phyloP scores from a whole-genome alignment of 2,329 filamentous ascomycete genomes.

The Aspergillus terreus region DNA sequence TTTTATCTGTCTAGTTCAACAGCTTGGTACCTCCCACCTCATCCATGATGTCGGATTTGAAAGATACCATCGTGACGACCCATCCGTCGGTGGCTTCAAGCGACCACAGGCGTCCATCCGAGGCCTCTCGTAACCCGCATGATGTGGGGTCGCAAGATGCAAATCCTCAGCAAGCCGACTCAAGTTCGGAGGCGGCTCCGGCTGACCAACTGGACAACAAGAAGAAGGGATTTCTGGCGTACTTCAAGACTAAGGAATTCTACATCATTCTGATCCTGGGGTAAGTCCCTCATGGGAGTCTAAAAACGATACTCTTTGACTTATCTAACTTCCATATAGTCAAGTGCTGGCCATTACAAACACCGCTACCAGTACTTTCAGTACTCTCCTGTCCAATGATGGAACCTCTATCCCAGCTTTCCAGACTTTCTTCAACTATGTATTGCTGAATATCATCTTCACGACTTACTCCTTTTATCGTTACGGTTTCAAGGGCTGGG shows the following conservation, averaged over 20 bases:
- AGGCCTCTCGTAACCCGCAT: constrained; percentile 15
- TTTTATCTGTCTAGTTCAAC: no score
- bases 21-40: no score
- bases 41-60: constrained; percentile 25
- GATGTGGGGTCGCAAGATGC: constrained; percentile 14
- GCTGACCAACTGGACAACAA: constrained; percentile 38
- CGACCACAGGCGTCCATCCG: constrained; percentile 5
- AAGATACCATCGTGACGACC: constrained; percentile 21
- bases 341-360: constrained; percentile 86
- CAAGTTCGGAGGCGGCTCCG: constrained; percentile 18
- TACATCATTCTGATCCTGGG: constrained; percentile 78
- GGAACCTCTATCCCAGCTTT: constrained; percentile 87
- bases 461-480: constrained; percentile 72
- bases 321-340: constrained; percentile 30
- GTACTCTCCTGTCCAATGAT: constrained; percentile 63
- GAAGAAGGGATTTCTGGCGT: constrained; percentile 58
- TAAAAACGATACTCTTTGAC: not conserved
- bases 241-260: constrained; percentile 80
- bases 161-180: constrained; percentile 12
- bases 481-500: constrained; percentile 72
- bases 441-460: constrained; percentile 78
- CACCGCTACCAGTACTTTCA: constrained; percentile 89
- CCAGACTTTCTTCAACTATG: constrained; percentile 94
- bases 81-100: constrained; percentile 16
- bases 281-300: constrained; percentile 35